A percentile compares a stretch with the other conserved stretches of the same genome.
These are phyloP conservation scores for Vigna reflexopilosa DNA, from an alignment of 306 rosid genomes.

Conservation along the genomic window DNA sequence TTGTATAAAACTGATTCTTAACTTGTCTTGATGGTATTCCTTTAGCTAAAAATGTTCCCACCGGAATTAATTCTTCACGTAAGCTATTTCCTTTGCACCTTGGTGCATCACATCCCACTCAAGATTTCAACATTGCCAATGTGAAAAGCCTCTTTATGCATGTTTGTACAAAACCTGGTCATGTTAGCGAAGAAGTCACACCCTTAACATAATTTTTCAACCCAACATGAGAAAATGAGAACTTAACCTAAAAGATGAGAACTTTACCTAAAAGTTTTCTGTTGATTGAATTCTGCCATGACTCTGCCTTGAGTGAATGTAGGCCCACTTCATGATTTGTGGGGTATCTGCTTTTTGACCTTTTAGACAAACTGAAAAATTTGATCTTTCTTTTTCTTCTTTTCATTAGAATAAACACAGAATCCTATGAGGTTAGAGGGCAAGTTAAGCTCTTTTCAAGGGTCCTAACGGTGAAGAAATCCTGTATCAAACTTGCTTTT, in stretches of 20 bases:
- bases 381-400: neutral
- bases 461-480: slow-evolving; percentile 30
- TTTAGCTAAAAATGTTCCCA: slow-evolving; percentile 33
- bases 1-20: slow-evolving; percentile 47
- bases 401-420: slow-evolving; percentile 45
- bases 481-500: neutral
- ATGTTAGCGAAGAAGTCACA: neutral
- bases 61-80: slow-evolving; percentile 32
- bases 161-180: neutral
- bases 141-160: neutral
- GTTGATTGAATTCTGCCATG: neutral
- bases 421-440: slow-evolving; percentile 55
- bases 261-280: neutral
- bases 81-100: slow-evolving; percentile 17
- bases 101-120: slow-evolving; percentile 30
- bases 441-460: slow-evolving; percentile 42
- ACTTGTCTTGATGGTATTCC: slow-evolving; percentile 48
- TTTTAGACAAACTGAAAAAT: slow-evolving; percentile 42
- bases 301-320: neutral
- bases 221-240: neutral
- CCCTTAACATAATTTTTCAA: neutral
- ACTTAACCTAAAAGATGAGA: neutral
- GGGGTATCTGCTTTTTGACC: slow-evolving; percentile 55
- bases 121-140: slow-evolving; percentile 23
- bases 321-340: slow-evolving; percentile 11